phyloP scores from a whole-genome alignment of 1,284 basidiomycete species.

The Naganishia sp. region DNA sequence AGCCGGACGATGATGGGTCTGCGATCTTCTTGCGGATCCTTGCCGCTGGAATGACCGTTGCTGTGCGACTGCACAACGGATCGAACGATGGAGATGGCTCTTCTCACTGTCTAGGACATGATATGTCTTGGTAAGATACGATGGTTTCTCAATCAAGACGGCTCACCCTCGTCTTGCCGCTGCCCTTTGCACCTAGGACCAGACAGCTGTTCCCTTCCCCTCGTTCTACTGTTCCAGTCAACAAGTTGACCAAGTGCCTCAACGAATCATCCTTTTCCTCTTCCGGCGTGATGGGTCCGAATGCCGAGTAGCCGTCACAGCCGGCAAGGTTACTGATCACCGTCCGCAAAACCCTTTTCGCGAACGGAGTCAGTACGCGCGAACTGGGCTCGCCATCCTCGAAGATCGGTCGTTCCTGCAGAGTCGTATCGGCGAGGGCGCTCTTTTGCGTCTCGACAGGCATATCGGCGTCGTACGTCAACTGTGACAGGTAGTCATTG shows the following conservation, averaged over 20 bases:
- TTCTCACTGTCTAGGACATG: slow-evolving; percentile 20
- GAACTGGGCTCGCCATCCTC: not conserved
- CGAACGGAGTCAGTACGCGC: not conserved
- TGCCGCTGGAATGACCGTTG: slow-evolving; percentile 1
- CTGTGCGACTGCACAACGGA: not conserved
- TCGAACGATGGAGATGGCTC: slow-evolving; percentile 28
- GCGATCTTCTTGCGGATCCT: slow-evolving; percentile 42
- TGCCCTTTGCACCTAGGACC: slow-evolving; percentile 75
- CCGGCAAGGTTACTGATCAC: slow-evolving; percentile 14
- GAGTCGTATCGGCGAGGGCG: not conserved
- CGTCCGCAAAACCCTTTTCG: slow-evolving; percentile 10
- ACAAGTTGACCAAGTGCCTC: slow-evolving; percentile 60
- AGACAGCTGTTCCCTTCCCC: slow-evolving; percentile 90
- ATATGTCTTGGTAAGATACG: not conserved
- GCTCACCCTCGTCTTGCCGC: slow-evolving; percentile 77
- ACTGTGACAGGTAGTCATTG: slow-evolving; percentile 18
- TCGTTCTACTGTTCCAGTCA: slow-evolving; percentile 70
- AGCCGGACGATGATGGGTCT: slow-evolving; percentile 73
- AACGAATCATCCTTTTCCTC: slow-evolving; percentile 50
- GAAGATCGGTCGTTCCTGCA: not conserved
- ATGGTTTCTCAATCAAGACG: not conserved
- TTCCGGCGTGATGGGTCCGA: slow-evolving; percentile 40
- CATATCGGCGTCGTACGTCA: slow-evolving; percentile 15
- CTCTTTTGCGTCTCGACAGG: slow-evolving; percentile 26
- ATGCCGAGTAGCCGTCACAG: slow-evolving; percentile 31